phyloP scores from a whole-genome alignment of 1,284 basidiomycete genomes.

The Cutaneotrichosporon spelunceum region DNA sequence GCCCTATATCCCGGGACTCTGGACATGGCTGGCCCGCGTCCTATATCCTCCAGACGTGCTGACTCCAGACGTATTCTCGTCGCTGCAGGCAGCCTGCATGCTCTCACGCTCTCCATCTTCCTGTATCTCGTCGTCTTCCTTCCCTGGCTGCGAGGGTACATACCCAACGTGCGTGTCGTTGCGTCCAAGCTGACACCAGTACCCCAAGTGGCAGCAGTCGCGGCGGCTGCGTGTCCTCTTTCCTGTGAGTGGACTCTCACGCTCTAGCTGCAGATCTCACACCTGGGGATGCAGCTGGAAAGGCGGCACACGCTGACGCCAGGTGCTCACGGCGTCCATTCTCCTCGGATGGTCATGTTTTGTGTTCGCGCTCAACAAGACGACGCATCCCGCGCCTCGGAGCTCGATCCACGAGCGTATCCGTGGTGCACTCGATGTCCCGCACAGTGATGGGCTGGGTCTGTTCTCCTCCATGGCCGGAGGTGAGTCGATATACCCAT shows the following conservation, averaged over 20 bases:
- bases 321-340: conserved; percentile 41
- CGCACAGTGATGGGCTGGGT: conserved; percentile 27
- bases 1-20: no score
- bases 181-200: conserved; percentile 30
- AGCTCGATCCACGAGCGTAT: conserved; percentile 32
- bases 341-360: conserved; percentile 44
- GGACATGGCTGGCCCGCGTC: no score
- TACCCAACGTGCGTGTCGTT: conserved; percentile 44
- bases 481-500: conserved; percentile 28
- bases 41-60: not conserved
- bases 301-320: not conserved
- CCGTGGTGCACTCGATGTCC: conserved; percentile 16
- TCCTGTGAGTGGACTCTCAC: conserved; percentile 31
- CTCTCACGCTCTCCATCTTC: conserved; percentile 45
- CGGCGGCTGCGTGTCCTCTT: conserved; percentile 44
- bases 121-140: conserved; percentile 50
- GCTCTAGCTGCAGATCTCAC: not conserved
- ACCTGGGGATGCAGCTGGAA: not conserved
- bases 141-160: conserved; percentile 48
- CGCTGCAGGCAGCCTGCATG: conserved; percentile 27
- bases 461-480: conserved; percentile 38
- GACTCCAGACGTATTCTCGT: conserved; percentile 18
- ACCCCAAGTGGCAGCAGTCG: conserved; percentile 50
- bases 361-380: conserved; percentile 42
- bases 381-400: conserved; percentile 30